Percentiles rank a stretch among this genome's conserved stretches.
phyloP scores from a whole-genome alignment of 2,329 filamentous ascomycete genomes.

The Hypocrella siamensis region DNA sequence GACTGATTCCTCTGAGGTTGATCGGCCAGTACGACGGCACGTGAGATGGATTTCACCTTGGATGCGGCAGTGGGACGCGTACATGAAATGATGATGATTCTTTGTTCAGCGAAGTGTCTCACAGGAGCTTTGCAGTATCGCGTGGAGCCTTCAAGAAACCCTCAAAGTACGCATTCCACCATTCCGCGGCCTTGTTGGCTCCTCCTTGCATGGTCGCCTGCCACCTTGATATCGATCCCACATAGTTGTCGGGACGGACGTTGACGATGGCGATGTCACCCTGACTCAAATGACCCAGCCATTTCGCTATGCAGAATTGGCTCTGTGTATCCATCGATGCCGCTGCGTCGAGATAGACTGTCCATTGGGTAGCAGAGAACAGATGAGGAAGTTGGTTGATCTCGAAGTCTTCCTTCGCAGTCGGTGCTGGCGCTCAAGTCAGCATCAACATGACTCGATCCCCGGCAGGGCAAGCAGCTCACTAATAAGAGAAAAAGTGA shows the following conservation, averaged over 20 bases:
- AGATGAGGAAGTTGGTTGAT: neutral
- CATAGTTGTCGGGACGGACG: conserved; percentile 10
- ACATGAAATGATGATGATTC: too few species aligned
- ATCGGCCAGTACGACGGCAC: conserved; percentile 7
- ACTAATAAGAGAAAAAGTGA: neutral
- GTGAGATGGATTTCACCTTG: too few species aligned
- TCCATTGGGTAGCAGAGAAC: neutral
- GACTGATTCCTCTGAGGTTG: conserved; percentile 14
- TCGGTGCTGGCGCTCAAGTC: neutral
- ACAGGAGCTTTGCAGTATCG: too few species aligned
- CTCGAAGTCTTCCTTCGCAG: neutral
- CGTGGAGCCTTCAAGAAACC: too few species aligned
- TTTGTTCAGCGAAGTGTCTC: too few species aligned
- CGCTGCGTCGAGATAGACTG: neutral
- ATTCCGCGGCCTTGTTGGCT: too few species aligned
- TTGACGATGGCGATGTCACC: conserved; percentile 7
- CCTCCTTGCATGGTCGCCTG: too few species aligned
- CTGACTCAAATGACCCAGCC: conserved; percentile 7
- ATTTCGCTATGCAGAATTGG: conserved; percentile 8
- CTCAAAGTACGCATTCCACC: too few species aligned
- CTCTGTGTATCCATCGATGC: neutral
- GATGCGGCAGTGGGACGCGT: too few species aligned
- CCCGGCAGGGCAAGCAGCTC: neutral
- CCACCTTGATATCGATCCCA: conserved; percentile 8
- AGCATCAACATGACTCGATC: neutral